Evolutionary conservation across 352 stramenopile genomes (phyloP), one percentile per base, ranked within the genome.

Genomic region (Globisporangium apiculatum): DNA sequence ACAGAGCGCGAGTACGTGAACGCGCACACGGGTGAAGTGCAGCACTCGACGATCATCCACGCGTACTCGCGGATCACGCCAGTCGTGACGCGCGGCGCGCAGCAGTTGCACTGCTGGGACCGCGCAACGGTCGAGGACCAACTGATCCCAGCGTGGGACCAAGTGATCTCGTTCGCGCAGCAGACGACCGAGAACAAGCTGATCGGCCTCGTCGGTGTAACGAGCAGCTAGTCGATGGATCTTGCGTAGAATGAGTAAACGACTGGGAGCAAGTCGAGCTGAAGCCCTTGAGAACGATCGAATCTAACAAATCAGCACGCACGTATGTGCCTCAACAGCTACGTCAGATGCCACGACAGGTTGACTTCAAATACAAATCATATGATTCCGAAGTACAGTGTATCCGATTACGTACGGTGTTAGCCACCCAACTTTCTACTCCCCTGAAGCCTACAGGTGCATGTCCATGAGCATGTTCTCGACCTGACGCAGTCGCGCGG

Each of bases 401-500:
- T 8, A 43, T 43, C 40, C 40, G 24, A 31, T 31, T 43, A 14
- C 40, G 11, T 43, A 43, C 40, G 3, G 7, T 43, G 40, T 43
- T 31, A 31, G 24, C 24, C 24, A 31, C 24, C 40, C 40, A 1
- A 43, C 40, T 43, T 12, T 43, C 11, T 43, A 43, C 11, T 43
- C 6, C 40, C 11, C 0, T 2, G 11, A 14, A 43, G 40, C 3
- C 7, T 12, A 14, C 40, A 12, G 11, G 40, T 43, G 40, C 40
- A 43, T 52, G 5, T 36, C 37, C 7, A 55, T 8, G n/a, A 55
- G 51, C 36, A 55, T 18, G 37, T 55, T 55, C 51, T 55, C 51
- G 37, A 55, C 37, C 37, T 45, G 51, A 36, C 47, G 51, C 12
- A 36, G 7, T 14, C 17, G 42, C 51, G 17, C 7, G 0, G 51